phyloP scores from a whole-genome alignment of 805 yeast species.

The Scheffersomyces ergatensis region DNA sequence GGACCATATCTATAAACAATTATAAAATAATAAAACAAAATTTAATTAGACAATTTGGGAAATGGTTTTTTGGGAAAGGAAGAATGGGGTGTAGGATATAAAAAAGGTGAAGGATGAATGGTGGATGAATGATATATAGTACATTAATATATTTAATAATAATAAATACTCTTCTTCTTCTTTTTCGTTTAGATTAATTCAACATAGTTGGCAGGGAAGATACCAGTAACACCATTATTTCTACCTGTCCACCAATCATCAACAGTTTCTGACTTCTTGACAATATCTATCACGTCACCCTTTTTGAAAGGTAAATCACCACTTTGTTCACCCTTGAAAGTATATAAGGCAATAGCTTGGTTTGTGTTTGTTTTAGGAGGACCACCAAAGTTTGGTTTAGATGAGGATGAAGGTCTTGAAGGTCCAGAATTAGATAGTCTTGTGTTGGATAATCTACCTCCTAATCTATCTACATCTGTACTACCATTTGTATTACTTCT shows the following conservation, averaged over 20 bases:
- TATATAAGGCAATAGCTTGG: constrained; percentile 86
- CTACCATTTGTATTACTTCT: constrained; percentile 19
- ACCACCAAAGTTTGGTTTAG: constrained; percentile 41
- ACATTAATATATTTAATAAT: too few relatives aligned
- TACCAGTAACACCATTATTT: constrained; percentile 79
- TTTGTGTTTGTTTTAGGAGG: constrained; percentile 43
- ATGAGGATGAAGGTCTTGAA: constrained; percentile 35
- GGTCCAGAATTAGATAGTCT: constrained; percentile 27
- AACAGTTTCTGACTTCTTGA: constrained; percentile 80
- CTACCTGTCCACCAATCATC: constrained; percentile 99
- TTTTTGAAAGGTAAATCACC: constrained; percentile 92
- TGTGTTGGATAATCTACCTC: constrained; percentile 32
- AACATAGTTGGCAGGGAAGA: constrained; percentile 96
- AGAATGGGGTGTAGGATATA: too few relatives aligned
- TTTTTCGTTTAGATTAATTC: constrained; percentile 66
- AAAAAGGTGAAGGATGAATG: too few relatives aligned
- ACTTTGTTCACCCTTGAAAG: constrained; percentile 88
- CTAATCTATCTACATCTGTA: constrained; percentile 32
- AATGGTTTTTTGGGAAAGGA: too few relatives aligned
- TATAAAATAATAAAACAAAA: too few relatives aligned
- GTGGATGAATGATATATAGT: too few relatives aligned
- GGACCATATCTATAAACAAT: too few relatives aligned
- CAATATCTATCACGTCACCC: constrained; percentile 88
- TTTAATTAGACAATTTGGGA: too few relatives aligned
- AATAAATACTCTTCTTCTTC: too few relatives aligned